Percentiles rank a stretch among this genome's conserved stretches.
Evolutionary conservation across 1,284 basidiomycete species (phyloP).

Genomic region (Xerocomus amazonicus): DNA sequence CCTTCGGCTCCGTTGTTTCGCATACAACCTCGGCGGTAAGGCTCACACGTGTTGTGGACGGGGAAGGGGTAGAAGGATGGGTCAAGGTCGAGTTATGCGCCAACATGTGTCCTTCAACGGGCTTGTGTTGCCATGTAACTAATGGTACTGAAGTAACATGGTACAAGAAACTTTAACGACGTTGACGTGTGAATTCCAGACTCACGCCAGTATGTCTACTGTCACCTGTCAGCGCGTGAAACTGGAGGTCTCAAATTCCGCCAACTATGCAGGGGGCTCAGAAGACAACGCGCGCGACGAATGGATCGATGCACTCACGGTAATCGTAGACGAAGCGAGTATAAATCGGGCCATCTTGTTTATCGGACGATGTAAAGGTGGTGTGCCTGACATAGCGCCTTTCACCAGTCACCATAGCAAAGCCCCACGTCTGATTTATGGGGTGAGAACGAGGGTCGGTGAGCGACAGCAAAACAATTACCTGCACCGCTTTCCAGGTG

Average conservation of each 20-base stretch:
- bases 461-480: slow-evolving; percentile 20
- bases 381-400: slow-evolving; percentile 60
- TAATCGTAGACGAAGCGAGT: slow-evolving; percentile 68
- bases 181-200: not conserved
- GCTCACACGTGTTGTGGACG: slow-evolving; percentile 11
- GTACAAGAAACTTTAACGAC: not conserved
- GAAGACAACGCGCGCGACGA: not conserved
- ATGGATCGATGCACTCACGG: slow-evolving; percentile 29
- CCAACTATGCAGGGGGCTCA: slow-evolving; percentile 16
- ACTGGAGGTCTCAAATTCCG: slow-evolving; percentile 2
- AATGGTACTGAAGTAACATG: no score
- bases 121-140: no score
- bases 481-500: slow-evolving; percentile 57
- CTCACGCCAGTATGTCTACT: not conserved
- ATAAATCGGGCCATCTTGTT: slow-evolving; percentile 48
- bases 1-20: slow-evolving; percentile 4
- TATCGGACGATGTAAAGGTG: slow-evolving; percentile 60
- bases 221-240: no score
- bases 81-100: not conserved
- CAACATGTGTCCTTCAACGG: not conserved
- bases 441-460: slow-evolving; percentile 3
- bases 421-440: slow-evolving; percentile 60
- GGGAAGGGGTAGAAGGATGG: slow-evolving; percentile 2
- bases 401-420: slow-evolving; percentile 56
- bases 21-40: not conserved